Conservation (phyloP, 148 eudicot species). For the Nyssa sinensis region DNA sequence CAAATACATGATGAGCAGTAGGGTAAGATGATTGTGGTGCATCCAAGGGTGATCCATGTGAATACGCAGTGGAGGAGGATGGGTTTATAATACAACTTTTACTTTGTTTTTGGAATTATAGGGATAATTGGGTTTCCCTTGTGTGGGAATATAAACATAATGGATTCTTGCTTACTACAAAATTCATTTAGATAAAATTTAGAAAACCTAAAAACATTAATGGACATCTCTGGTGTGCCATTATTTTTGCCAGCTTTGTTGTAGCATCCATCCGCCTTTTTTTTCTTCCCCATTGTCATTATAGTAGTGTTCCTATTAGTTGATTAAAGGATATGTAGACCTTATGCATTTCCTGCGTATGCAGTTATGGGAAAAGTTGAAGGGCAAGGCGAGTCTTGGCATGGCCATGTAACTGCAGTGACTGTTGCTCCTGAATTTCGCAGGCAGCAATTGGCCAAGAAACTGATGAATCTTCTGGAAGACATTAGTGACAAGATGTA, state of each 20-base stretch:
- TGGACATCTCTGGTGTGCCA: not conserved
- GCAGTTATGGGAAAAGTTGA: conserved; percentile 99
- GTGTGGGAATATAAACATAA: no score
- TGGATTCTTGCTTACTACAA: not conserved
- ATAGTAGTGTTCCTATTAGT: not conserved
- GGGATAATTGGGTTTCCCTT: no score
- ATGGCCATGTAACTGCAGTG: conserved; percentile 98
- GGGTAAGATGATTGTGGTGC: no score
- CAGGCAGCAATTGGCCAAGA: conserved; percentile 89
- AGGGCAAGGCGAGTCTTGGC: conserved; percentile 99
- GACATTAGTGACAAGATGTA: conserved; percentile 88
- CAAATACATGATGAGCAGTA: no score
- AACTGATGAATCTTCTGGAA: conserved; percentile 86
- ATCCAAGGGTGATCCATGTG: no score
- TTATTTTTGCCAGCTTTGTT: not conserved
- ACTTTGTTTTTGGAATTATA: no score
- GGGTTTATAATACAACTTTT: not conserved
- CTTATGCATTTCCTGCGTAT: conserved; percentile 1
- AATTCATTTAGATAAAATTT: not conserved
- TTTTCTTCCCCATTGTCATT: no score
- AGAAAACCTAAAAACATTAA: no score
- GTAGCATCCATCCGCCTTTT: not conserved
- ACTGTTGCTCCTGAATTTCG: conserved; percentile 95
- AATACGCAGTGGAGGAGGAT: no score
- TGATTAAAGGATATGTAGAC: not conserved